Evolutionary conservation across 2,329 filamentous ascomycete genomes (phyloP).

Genomic region (Alternaria infectoria): DNA sequence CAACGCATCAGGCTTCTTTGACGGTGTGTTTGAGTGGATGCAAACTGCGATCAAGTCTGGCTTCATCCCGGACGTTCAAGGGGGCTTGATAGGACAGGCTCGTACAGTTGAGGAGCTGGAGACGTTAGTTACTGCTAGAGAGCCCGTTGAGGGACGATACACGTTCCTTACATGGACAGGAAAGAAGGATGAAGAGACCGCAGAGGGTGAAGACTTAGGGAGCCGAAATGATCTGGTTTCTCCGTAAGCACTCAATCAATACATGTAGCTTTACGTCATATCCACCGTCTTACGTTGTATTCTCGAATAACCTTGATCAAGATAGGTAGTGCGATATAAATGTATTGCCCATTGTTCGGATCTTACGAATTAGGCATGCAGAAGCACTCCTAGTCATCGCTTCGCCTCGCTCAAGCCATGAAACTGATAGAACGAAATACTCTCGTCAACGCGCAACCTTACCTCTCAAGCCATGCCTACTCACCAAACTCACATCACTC

Average conservation of each 20-base stretch:
- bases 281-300: neutral
- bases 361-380: neutral
- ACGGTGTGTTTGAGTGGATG: slow-evolving; percentile 2
- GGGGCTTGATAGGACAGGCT: neutral
- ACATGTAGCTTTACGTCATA: neutral
- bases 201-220: neutral
- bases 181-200: neutral
- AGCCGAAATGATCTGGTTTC: neutral
- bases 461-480: neutral
- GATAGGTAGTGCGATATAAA: neutral
- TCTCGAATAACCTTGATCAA: neutral
- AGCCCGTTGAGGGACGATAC: neutral
- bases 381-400: neutral
- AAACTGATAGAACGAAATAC: neutral
- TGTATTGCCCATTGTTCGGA: neutral
- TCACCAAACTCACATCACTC: neutral
- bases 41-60: neutral
- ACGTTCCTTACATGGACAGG: neutral
- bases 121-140: neutral
- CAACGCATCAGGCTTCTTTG: slow-evolving; percentile 1
- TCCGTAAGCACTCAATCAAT: neutral
- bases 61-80: neutral
- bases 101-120: neutral
- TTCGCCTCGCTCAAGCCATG: neutral
- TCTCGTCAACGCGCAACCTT: neutral